Evolutionary conservation across 2,329 filamentous ascomycete species (phyloP).

Genomic region (Macrophomina phaseolina): DNA sequence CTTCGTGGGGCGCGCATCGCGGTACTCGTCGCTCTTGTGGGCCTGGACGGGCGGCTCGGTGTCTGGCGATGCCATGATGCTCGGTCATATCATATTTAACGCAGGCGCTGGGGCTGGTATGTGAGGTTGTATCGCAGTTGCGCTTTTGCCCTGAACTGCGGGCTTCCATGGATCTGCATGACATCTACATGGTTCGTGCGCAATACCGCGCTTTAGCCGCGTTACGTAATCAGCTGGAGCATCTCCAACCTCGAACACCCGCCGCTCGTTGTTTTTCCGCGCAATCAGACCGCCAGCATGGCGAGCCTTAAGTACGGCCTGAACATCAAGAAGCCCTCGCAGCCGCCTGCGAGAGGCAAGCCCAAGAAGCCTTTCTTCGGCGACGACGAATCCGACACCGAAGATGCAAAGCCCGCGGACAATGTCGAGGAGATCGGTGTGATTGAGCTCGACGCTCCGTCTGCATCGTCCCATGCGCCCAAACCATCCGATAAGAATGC

Average conservation of each 20-base stretch:
- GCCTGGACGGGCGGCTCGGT: not conserved
- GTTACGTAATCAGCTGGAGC: constrained; percentile 5
- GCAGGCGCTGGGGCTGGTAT: not conserved
- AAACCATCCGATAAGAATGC: constrained; percentile 38
- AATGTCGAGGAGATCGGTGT: constrained; percentile 62
- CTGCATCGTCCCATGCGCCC: constrained; percentile 32
- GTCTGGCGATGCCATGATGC: constrained; percentile 12
- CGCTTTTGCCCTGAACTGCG: not conserved
- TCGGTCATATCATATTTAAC: constrained; percentile 30
- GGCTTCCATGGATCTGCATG: constrained; percentile 1
- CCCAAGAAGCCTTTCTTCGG: constrained; percentile 54
- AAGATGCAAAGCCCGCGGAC: constrained; percentile 43
- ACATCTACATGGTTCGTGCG: constrained; percentile 4
- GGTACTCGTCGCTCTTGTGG: constrained; percentile 33
- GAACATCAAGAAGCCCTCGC: constrained; percentile 63
- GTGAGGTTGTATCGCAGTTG: not conserved
- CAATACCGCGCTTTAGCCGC: constrained; percentile 9
- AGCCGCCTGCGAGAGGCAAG: constrained; percentile 32
- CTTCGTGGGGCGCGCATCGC: constrained; percentile 38
- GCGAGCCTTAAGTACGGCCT: constrained; percentile 61
- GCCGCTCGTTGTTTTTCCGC: not conserved
- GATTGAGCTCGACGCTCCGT: constrained; percentile 53
- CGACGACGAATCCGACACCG: constrained; percentile 62
- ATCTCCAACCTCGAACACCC: not conserved
- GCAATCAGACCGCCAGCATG: constrained; percentile 32